Evolutionary conservation across 2,329 filamentous ascomycete genomes (phyloP), one percentile per base, ranked within the genome.

Genomic region (Fusarium aywerte): DNA sequence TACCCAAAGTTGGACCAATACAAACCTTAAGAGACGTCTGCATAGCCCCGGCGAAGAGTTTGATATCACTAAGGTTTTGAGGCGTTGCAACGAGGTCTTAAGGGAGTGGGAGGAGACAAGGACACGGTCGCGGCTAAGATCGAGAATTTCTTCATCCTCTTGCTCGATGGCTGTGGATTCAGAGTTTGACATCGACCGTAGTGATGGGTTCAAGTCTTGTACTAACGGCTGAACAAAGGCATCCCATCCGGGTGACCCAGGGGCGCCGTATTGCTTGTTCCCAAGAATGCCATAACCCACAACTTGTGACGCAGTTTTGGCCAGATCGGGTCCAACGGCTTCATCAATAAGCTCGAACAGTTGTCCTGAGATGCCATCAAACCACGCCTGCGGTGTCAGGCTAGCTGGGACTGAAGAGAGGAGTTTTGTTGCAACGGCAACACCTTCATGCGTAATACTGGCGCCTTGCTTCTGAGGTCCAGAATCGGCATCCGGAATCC

Each of bases 41-140:
- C 88, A 85, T 11, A 92, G 77, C 0, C 88, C 88, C 0, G 89
- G 87, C 55, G 91, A 89, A 0, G 89, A 89, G 70, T 90, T 90
- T 0, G 88, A 89, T 20, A 85, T 80, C 2, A 89, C 74, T 2
- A 92, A 76, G 1, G 83, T 80, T 33, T 80, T 81, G 1, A 92
- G 75, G 16, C 89, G 82, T 31, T 78, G 80, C 4, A 92, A 73
- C 2, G 87, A 83, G 32, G 75, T 74, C 18, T 80, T 78, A 6
- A 92, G 75, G 3, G 84, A 78, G 2, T 78, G 70, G 5, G 84
- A 76, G 7, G 78, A 65, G 16, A 89, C 82, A 11, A 90, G 62
- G 0, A 84, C 74, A 15, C 59, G 75, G 8, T 80, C 76, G 48
- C 70, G 75, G 61, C 79, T 80, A 18, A 87, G 72, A 61, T 87